These are phyloP conservation scores for Malus hybrid DNA, from an alignment of 331 rosid species.

Conservation along the genomic window DNA sequence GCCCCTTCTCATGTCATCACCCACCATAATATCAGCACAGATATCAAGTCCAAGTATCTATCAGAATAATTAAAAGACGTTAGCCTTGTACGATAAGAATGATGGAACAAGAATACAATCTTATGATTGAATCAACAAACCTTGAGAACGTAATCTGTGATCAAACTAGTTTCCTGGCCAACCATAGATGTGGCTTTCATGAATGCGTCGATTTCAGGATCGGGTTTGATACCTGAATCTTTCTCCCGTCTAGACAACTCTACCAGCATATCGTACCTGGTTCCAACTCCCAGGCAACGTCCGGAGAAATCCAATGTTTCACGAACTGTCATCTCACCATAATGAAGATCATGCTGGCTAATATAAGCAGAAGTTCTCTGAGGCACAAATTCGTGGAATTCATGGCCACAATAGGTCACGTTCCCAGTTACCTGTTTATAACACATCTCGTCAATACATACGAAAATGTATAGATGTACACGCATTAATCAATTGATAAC, in stretches of 20 bases:
- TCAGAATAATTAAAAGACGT: not conserved
- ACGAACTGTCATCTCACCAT: constrained; percentile 37
- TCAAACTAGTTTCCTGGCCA: constrained; percentile 32
- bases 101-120: not conserved
- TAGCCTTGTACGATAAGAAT: not conserved
- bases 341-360: constrained; percentile 34
- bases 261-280: constrained; percentile 23
- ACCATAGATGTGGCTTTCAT: constrained; percentile 32
- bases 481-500: not conserved
- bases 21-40: constrained; percentile 22
- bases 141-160: constrained; percentile 32
- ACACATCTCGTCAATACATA: not conserved
- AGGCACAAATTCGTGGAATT: constrained; percentile 27
- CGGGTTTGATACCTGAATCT: constrained; percentile 22
- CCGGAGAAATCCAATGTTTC: constrained; percentile 33
- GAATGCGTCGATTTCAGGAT: constrained; percentile 22
- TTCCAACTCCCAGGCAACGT: constrained; percentile 34
- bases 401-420: constrained; percentile 29
- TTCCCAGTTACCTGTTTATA: constrained; percentile 16
- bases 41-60: constrained; percentile 19
- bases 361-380: constrained; percentile 30
- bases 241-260: constrained; percentile 28
- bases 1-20: constrained; percentile 34
- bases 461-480: not conserved
- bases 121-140: constrained; percentile 5